A percentile compares a stretch with the other conserved stretches of the same genome.
These are phyloP conservation scores for Sugiyamaella qingdaonensis DNA, from an alignment of 805 yeast genomes.

Conservation along the genomic window DNA sequence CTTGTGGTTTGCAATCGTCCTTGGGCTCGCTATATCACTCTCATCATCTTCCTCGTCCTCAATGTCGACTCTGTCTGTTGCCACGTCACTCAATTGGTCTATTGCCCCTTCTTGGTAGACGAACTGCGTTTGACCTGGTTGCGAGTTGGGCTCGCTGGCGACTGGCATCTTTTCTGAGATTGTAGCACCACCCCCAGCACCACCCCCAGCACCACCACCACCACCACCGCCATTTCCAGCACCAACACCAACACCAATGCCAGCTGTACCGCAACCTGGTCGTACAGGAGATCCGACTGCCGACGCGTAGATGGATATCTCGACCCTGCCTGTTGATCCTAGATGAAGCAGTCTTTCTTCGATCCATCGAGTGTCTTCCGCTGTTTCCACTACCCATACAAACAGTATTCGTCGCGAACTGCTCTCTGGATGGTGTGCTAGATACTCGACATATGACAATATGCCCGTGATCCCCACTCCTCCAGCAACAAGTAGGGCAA, in stretches of 20 bases:
- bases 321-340: conserved; percentile 30
- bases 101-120: background rate
- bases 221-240: too few relatives aligned
- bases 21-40: background rate
- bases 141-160: background rate
- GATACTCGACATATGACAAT: conserved; percentile 41
- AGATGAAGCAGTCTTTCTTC: conserved; percentile 20
- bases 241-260: too few relatives aligned
- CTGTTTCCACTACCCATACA: conserved; percentile 29
- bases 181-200: too few relatives aligned
- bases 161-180: background rate
- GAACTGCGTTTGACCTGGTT: background rate
- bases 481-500: conserved; percentile 53
- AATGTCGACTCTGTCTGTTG: background rate
- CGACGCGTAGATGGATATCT: conserved; percentile 16
- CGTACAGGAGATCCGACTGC: background rate
- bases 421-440: conserved; percentile 17
- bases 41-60: background rate
- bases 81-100: too few relatives aligned
- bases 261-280: too few relatives aligned
- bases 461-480: conserved; percentile 64
- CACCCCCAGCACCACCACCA: too few relatives aligned
- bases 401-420: conserved; percentile 20
- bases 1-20: background rate
- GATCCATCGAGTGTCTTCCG: conserved; percentile 17